Evolutionary conservation across 208 protist genomes (phyloP).

Genomic region (Crithidia mellificae): DNA sequence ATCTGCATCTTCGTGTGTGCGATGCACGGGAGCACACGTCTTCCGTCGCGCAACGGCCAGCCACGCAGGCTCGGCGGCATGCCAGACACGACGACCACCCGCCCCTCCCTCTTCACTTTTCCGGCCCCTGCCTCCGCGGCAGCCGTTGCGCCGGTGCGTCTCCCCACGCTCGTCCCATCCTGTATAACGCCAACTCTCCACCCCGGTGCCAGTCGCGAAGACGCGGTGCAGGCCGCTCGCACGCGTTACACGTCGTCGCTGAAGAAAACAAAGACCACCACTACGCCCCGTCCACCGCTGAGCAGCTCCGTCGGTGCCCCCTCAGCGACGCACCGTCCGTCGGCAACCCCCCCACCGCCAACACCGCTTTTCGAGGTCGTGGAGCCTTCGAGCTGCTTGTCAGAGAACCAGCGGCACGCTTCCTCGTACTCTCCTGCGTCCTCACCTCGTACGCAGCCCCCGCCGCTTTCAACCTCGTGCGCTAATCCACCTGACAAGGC

Average conservation of each 20-base stretch:
- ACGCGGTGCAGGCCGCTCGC: background rate
- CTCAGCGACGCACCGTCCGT: no score
- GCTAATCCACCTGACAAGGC: background rate
- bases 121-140: background rate
- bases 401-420: background rate
- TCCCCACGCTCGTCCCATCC: background rate
- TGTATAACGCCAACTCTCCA: background rate
- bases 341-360: no score
- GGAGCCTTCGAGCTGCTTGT: background rate
- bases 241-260: slow-evolving; percentile 17
- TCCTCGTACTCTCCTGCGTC: no score
- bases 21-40: slow-evolving; percentile 6
- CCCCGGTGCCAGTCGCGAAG: background rate
- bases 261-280: background rate
- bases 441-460: background rate
- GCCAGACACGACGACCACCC: background rate
- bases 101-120: background rate
- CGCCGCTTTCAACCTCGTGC: background rate
- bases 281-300: no score
- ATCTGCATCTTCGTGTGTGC: no score
- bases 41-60: slow-evolving; percentile 5
- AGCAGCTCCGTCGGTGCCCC: no score
- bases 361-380: background rate
- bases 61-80: background rate
- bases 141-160: background rate